Base-by-base conservation (phyloP, 2,329 filamentous ascomycete species). In the Ophiocordyceps camponoti-saundersi region DNA sequence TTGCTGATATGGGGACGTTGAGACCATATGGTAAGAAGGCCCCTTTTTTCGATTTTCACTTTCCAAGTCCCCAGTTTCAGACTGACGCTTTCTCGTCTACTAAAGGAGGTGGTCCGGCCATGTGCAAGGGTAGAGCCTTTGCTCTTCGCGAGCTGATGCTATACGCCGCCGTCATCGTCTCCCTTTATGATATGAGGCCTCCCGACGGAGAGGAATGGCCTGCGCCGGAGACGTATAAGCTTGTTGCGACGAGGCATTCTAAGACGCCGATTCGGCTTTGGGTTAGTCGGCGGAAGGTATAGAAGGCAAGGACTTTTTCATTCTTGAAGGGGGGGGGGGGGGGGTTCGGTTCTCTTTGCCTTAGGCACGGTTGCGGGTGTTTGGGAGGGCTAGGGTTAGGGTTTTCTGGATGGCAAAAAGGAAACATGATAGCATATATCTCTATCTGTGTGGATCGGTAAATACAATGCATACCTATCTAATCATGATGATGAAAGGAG, bases 101-200 rank as follows among this genome's bases (percentile, higher is more conserved):
- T 20, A 2, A 18, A 66, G 64, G 59, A 15, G 59, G 57, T 13
- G 56, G 61, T 6, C 44, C 56, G 2, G 55, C 53, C 16, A 60
- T 65, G 54, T 61, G 56, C 48, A 59, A 62, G 20, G 61, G 63
- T 8, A 53, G 57, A 2, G 52, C 52, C 0, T 59, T 64, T 44
- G 57, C 61, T 1, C 21, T 58, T 15, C 57, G 60, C 30, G 63
- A 66, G 46, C 55, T 65, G 6, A 44, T 65, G 3, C 45, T 64
- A 15, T 64, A 59, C 47, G 52, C 59, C 10, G 57, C 63, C 0
- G 52, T 60, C 15, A 57, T 67, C 15, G 50, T 66, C 30, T 58
- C 60, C 0, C 56, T 65, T 23, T 67, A 66, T 47, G 61, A 66
- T 20, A 56, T 67, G 22, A 48, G 55, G 43, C 58, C 64, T 1